phyloP scores from a whole-genome alignment of 176 grass and related monocot genomes.

The Triticum monococcum region DNA sequence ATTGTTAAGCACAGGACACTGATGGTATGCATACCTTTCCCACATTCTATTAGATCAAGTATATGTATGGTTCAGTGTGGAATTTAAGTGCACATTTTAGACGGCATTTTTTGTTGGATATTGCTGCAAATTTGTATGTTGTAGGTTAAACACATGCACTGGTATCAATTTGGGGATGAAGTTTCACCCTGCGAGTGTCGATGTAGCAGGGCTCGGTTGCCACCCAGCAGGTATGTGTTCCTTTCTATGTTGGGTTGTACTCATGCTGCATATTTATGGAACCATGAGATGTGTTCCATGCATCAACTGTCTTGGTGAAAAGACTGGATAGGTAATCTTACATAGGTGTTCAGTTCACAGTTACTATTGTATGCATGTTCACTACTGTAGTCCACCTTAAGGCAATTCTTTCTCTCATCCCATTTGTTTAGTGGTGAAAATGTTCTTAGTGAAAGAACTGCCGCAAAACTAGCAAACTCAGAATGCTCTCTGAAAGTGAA shows the following conservation, averaged over 20 bases:
- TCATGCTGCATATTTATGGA: not conserved
- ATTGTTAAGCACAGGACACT: conserved; percentile 89
- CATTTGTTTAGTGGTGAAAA: too few relatives aligned
- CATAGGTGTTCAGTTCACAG: conserved; percentile 4
- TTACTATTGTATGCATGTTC: not conserved
- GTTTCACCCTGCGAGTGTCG: conserved; percentile 89
- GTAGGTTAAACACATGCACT: conserved; percentile 98
- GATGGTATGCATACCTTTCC: conserved; percentile 51
- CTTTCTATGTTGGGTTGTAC: conserved; percentile 12
- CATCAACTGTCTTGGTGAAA: not conserved
- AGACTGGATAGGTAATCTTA: not conserved
- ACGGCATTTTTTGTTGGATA: not conserved
- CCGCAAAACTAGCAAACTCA: not conserved
- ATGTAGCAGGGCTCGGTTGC: conserved; percentile 78
- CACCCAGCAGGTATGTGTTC: conserved; percentile 76
- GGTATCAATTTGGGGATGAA: conserved; percentile 80
- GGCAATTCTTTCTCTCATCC: not conserved
- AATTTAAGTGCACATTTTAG: not conserved
- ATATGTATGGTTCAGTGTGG: not conserved
- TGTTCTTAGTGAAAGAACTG: not conserved
- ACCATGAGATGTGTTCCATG: not conserved
- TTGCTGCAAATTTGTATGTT: conserved; percentile 6
- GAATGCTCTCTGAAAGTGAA: not conserved
- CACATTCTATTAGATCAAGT: conserved; percentile 12
- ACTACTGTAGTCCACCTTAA: not conserved